Base-by-base conservation (phyloP, 805 yeast genomes). In the Yarrowia porcina region DNA sequence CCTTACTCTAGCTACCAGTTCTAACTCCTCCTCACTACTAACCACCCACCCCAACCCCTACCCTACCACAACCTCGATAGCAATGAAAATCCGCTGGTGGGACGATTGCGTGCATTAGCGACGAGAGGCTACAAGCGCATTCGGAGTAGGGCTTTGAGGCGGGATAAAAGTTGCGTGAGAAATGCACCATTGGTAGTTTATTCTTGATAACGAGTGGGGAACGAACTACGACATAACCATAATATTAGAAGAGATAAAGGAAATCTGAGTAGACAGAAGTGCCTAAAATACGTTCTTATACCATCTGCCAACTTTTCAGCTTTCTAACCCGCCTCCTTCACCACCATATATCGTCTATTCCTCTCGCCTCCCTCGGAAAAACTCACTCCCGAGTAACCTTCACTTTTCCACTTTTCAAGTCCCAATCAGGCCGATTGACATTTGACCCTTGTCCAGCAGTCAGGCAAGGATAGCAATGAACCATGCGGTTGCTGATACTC, bases 51-150 rank as follows among this genome's bases (percentile, higher is more conserved):
- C n/a, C n/a, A n/a, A n/a, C n/a, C n/a, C n/a, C n/a, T n/a, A n/a
- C n/a, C n/a, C n/a, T n/a, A n/a, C n/a, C n/a, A n/a, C n/a, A n/a
- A n/a, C 25, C 28, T 25, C 28, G 28, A 25, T 25, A 25, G 28
- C 28, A 25, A 25, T 4, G 28, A 4, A 25, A 25, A 32, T 13
- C 13, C 7, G 17, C n/a, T 9, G n/a, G 38, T 30, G 38, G 38
- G 28, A 13, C 56, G 39, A 32, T 32, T 49, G 56, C 38, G 56
- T 49, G 56, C 56, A 49, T 49, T 49, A 49, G 56, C 56, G 39
- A 33, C 56, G 20, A 12, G 21, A 32, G 18, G 20, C 38, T 32
- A 15, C 35, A 13, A 3, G 3, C 13, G 35, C 17, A 10, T 7
- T 28, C 25, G 33, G 20, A 23, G 28, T 18, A 23, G 27, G 18